Conservation (phyloP, 1,284 basidiomycete species). For the Marasmius tenuissimus region DNA sequence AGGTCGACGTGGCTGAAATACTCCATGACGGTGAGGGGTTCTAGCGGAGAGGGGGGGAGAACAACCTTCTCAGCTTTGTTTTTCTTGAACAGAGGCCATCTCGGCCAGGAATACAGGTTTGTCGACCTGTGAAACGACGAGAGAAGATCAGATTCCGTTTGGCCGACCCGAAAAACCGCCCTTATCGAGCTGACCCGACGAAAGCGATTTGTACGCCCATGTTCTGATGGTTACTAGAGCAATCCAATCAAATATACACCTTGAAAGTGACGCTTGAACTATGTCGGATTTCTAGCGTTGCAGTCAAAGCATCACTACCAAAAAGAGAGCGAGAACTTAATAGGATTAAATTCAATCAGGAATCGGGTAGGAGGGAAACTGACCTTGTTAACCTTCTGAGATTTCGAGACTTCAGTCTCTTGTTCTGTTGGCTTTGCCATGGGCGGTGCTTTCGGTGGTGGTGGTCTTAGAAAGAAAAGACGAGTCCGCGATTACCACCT, state of each 20-base stretch:
- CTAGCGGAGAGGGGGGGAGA: no score
- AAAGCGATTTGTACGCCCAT: slow-evolving; percentile 99
- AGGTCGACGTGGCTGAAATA: no score
- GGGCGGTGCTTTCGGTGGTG: background rate
- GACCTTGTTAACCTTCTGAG: slow-evolving; percentile 91
- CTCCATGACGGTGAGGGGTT: no score
- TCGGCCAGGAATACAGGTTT: slow-evolving; percentile 94
- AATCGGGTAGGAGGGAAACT: slow-evolving; percentile 19
- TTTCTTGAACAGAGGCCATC: slow-evolving; percentile 69
- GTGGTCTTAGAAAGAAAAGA: background rate
- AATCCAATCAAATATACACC: slow-evolving; percentile 97
- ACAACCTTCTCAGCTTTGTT: slow-evolving; percentile 89
- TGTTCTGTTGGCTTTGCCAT: slow-evolving; percentile 76
- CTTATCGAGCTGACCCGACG: slow-evolving; percentile 68
- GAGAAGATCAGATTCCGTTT: background rate
- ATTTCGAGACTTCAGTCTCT: slow-evolving; percentile 76
- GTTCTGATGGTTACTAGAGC: slow-evolving; percentile 94
- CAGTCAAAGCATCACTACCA: slow-evolving; percentile 94
- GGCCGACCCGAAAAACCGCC: background rate
- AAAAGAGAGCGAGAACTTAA: slow-evolving; percentile 36
- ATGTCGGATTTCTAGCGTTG: slow-evolving; percentile 94
- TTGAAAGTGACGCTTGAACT: slow-evolving; percentile 96
- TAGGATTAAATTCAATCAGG: slow-evolving; percentile 32
- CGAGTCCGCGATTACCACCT: background rate
- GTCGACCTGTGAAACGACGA: slow-evolving; percentile 68